Conservation (phyloP, 208 protist species). For the Crithidia brevicula region DNA sequence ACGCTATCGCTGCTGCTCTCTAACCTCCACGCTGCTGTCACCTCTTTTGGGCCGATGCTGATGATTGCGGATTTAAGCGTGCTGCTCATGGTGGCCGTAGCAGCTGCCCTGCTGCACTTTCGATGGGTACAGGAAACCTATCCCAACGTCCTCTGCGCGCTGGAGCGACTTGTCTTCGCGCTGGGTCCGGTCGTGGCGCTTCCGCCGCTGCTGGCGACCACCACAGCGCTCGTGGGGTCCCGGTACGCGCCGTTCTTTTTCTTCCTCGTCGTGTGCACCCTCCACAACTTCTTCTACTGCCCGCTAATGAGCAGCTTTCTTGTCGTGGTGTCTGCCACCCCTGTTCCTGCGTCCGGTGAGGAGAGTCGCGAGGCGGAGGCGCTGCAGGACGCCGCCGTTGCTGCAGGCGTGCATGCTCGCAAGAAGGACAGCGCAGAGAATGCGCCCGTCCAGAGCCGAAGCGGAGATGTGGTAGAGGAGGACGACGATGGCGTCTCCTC, state of each 20-base stretch:
- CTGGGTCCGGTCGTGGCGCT: conserved; percentile 68
- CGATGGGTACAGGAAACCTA: conserved; percentile 78
- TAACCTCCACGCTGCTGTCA: conserved; percentile 62
- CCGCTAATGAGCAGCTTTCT: conserved; percentile 84
- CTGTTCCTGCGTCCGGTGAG: background rate
- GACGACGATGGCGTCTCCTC: conserved; percentile 22
- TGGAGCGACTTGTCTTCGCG: conserved; percentile 73
- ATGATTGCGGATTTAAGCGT: conserved; percentile 62
- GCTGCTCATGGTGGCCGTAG: conserved; percentile 42
- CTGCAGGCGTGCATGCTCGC: conserved; percentile 12
- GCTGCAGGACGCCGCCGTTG: background rate
- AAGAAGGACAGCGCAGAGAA: background rate
- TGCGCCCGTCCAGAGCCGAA: background rate
- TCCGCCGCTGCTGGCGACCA: conserved; percentile 67
- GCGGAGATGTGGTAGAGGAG: background rate
- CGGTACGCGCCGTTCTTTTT: conserved; percentile 75
- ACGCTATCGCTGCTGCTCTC: conserved; percentile 63
- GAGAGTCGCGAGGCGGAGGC: conserved; percentile 7
- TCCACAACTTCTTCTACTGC: conserved; percentile 77
- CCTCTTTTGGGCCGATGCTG: conserved; percentile 65
- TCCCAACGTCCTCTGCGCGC: conserved; percentile 65
- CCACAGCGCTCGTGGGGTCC: conserved; percentile 65
- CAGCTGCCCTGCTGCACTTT: conserved; percentile 76
- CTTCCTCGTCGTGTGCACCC: conserved; percentile 53
- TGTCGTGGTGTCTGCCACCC: conserved; percentile 13